These are phyloP conservation scores for Boletus patriciae DNA, from an alignment of 768 basidiomycete genomes.

Conservation along the genomic window DNA sequence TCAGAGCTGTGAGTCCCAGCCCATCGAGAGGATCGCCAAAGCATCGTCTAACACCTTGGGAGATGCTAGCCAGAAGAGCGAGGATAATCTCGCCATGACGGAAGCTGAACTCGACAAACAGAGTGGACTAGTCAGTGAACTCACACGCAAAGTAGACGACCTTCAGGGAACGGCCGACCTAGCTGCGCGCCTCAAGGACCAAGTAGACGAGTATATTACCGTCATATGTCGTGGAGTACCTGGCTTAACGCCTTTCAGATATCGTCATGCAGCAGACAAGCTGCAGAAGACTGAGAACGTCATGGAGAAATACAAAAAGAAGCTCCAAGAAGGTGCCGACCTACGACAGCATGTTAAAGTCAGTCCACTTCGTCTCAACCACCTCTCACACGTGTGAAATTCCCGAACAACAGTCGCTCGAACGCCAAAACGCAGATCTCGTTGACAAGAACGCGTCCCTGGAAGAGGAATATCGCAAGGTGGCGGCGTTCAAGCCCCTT, in stretches of 20 bases:
- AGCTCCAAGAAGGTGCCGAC: conserved; percentile 92
- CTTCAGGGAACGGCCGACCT: conserved; percentile 77
- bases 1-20: conserved; percentile 71
- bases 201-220: conserved; percentile 79
- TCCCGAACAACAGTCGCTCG: conserved; percentile 63
- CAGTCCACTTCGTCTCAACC: conserved; percentile 15
- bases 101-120: conserved; percentile 86
- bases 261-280: conserved; percentile 89
- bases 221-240: not conserved
- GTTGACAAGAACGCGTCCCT: conserved; percentile 88
- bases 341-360: conserved; percentile 85
- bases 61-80: conserved; percentile 80
- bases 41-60: conserved; percentile 29
- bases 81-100: conserved; percentile 82
- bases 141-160: conserved; percentile 80
- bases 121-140: conserved; percentile 60
- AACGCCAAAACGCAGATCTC: conserved; percentile 90
- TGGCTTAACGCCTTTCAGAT: conserved; percentile 44
- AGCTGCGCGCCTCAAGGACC: conserved; percentile 80
- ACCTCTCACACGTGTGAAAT: not conserved
- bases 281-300: conserved; percentile 95
- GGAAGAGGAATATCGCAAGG: conserved; percentile 91
- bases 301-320: conserved; percentile 98
- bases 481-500: conserved; percentile 80
- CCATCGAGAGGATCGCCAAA: not conserved